Evolutionary conservation across 345 rosid species (phyloP), one percentile per base, ranked within the genome.

Genomic region (Bruguiera parviflora): DNA sequence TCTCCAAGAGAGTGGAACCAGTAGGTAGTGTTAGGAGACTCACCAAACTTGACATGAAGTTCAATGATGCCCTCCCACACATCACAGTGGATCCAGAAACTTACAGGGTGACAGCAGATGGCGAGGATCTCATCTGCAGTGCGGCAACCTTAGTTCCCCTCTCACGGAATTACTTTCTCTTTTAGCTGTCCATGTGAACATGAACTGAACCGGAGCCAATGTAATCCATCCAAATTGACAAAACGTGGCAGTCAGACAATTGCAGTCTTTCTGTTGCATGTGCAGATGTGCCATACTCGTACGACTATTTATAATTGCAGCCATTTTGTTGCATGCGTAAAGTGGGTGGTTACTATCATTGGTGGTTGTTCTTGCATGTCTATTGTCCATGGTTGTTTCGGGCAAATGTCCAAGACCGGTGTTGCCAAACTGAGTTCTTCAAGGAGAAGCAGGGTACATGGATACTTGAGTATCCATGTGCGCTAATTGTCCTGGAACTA

Each of bases 81-180:
- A 92, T 95, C 75, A 75, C 83, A 0, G 99, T 92, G 31, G 97
- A 88, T 67, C 96, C 99, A 1, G 96, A 95, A 83, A 87, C 94
- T 6, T 95, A 92, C 53, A 77, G 37, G 0, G 99, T 95, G 46
- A 82, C 77, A 43, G 97, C 96, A 53, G 68, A 95, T 47, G 84
- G 78, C 0, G 88, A 84, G 74, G 68, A 78, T 72, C 92, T 95
- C 35, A 69, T 85, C 31, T 95, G 96, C 74, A 28, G 59, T n/a
- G 87, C 99, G 9, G 96, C 98, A 43, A 71, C 73, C 43, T 75
- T 86, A 1, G 89, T 95, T 63, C 97, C 99, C 59, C 90, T 95
- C 66, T 91, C 97, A 67, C 78, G 87, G 31, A 92, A 92, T 78
- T 95, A 91, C 76, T 92, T 91, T 79, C 88, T 95, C 75, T 92